Base-by-base conservation (phyloP, 257 asterid genomes). In the Solanum acaule region DNA sequence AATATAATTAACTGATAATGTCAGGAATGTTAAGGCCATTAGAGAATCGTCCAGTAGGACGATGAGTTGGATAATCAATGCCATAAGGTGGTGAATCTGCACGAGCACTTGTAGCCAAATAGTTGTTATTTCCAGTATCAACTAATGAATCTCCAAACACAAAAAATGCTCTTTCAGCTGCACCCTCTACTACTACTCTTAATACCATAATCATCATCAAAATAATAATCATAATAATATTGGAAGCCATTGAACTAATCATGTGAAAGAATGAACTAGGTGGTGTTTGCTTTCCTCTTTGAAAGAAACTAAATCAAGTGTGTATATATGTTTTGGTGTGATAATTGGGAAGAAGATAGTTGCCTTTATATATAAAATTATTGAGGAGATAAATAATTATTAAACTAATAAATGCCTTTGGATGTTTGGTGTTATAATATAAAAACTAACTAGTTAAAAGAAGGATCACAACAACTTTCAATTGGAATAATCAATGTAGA, bases 1-100 rank as follows among this genome's bases (percentile, higher is more conserved):
- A 18, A 52, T 8, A 35, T 8, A 37, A 35, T 35, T 88, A 91
- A 95, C 98, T 93, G 88, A 95, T 94, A 79, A 95, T 87, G 84
- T 95, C 98, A 3, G 97, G 95, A 38, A 95, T 91, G 89, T 93
- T 95, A 35, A 90, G 93, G 91, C 98, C 98, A 37, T 95, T 95
- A 63, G 97, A 95, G 84, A 95, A 95, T 46, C 98, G 93, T 72
- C 98, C 98, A 33, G 97, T 94, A 33, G 98, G 96, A 16, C 89
- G 93, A 63, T 92, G 97, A 0, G 94, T 46, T 1, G 98, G 97
- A 61, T 88, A 93, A 89, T 95, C 98, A 35, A 95, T 92, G 59
- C 98, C 98, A 8, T 95, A 94, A 6, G 98, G 98, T 13, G 98
- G 98, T 29, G 93, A 34, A 67, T 95, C 98, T 1, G 98, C 98